These are phyloP conservation scores for Psilocybe cyanescens DNA, from an alignment of 768 basidiomycete species.

Conservation along the genomic window DNA sequence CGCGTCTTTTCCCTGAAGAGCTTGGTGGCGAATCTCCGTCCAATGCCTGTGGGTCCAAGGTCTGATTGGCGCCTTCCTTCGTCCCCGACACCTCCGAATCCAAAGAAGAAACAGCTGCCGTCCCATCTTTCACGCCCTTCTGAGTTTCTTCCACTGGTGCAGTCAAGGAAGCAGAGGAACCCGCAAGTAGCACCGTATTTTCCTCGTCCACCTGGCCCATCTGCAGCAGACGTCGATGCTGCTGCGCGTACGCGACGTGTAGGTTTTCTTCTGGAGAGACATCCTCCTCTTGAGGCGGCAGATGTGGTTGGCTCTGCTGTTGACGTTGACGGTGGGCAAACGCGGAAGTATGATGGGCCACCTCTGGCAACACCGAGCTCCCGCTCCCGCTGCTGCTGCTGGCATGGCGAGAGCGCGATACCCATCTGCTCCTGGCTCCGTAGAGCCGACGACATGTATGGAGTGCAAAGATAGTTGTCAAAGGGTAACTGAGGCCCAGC, in stretches of 20 bases:
- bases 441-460: slow-evolving; percentile 35
- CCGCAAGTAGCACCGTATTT: neutral
- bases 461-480: slow-evolving; percentile 37
- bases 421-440: slow-evolving; percentile 24
- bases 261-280: neutral
- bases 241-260: slow-evolving; percentile 1
- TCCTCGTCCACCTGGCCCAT: neutral
- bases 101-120: neutral
- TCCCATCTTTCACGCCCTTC: neutral
- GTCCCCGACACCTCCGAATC: neutral
- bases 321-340: slow-evolving; percentile 4
- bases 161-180: no score
- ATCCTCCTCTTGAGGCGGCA: neutral
- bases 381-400: slow-evolving; percentile 6
- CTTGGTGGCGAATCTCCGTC: neutral
- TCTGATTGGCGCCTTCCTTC: neutral
- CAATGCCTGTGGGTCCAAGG: no score
- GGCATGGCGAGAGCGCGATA: slow-evolving; percentile 4
- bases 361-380: neutral
- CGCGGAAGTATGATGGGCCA: neutral
- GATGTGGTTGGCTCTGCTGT: neutral
- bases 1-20: neutral
- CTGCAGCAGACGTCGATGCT: neutral
- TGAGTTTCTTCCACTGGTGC: neutral
- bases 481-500: slow-evolving; percentile 62